Evolutionary conservation across 495 filamentous ascomycete genomes (phyloP).

Genomic region (Neurospora sp.): DNA sequence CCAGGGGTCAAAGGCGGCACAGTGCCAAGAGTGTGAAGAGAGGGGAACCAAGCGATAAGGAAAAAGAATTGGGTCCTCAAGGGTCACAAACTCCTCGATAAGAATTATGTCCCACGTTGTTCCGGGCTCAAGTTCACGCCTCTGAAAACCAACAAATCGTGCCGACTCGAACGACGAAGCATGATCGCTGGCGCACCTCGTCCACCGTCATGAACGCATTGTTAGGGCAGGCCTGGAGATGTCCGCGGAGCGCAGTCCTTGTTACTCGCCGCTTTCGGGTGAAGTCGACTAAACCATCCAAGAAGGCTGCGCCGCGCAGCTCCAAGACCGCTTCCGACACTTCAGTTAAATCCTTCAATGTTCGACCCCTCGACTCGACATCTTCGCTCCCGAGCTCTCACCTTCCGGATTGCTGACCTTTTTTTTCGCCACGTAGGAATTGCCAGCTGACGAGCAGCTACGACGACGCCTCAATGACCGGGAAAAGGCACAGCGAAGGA

Average conservation of each 20-base stretch:
- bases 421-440: neutral
- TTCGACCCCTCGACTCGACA: neutral
- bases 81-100: neutral
- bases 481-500: neutral
- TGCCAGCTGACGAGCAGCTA: neutral
- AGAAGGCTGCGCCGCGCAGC: neutral
- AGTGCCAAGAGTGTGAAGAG: neutral
- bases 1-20: neutral
- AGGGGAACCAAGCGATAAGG: neutral
- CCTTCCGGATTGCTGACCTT: neutral
- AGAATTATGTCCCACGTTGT: neutral
- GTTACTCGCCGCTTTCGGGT: constrained; percentile 5
- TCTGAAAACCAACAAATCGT: neutral
- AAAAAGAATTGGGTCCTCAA: neutral
- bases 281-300: neutral
- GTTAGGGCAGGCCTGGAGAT: constrained; percentile 10
- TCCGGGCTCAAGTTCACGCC: neutral
- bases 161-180: constrained; percentile 6
- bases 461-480: neutral
- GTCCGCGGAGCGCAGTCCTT: constrained; percentile 5
- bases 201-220: constrained; percentile 21
- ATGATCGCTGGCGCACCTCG: constrained; percentile 11
- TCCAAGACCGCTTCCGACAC: neutral
- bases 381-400: neutral
- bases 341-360: neutral